Evolutionary conservation across 352 stramenopile genomes (phyloP).

Genomic region (Sclerospora graminicola): DNA sequence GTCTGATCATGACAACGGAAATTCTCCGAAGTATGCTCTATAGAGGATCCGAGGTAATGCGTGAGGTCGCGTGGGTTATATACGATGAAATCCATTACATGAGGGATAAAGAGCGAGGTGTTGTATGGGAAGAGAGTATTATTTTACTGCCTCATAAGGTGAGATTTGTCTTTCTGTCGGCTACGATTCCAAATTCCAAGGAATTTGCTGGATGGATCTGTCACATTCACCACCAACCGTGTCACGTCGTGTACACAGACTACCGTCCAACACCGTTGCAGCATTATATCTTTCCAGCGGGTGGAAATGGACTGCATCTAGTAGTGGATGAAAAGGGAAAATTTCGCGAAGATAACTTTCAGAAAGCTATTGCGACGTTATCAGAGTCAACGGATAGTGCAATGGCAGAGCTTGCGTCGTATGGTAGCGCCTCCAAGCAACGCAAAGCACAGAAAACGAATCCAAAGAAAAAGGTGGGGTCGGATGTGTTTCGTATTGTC

Average conservation of each 20-base stretch:
- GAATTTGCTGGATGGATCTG: slow-evolving; percentile 97
- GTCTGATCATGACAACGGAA: slow-evolving; percentile 97
- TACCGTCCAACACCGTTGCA: slow-evolving; percentile 98
- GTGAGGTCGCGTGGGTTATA: slow-evolving; percentile 98
- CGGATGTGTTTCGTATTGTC: slow-evolving; percentile 97
- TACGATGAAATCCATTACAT: slow-evolving; percentile 99
- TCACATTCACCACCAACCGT: slow-evolving; percentile 98
- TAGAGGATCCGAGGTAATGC: slow-evolving; percentile 95
- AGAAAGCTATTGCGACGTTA: slow-evolving; percentile 85
- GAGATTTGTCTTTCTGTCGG: slow-evolving; percentile 97
- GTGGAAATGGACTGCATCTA: slow-evolving; percentile 94
- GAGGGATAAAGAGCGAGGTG: slow-evolving; percentile 95
- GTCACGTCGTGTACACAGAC: slow-evolving; percentile 99
- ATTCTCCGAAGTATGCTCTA: slow-evolving; percentile 99
- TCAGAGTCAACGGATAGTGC: slow-evolving; percentile 45
- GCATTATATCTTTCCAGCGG: slow-evolving; percentile 98
- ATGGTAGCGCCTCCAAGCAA: slow-evolving; percentile 68
- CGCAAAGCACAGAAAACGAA: slow-evolving; percentile 41
- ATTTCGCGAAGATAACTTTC: slow-evolving; percentile 97
- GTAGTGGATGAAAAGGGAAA: slow-evolving; percentile 98
- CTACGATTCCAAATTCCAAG: slow-evolving; percentile 98
- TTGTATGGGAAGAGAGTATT: slow-evolving; percentile 99
- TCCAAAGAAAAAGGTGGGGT: slow-evolving; percentile 88
- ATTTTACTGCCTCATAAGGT: slow-evolving; percentile 98
- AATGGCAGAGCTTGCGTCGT: slow-evolving; percentile 67